phyloP scores from a whole-genome alignment of 2,329 filamentous ascomycete genomes.

The Arthrocladium fulminans region DNA sequence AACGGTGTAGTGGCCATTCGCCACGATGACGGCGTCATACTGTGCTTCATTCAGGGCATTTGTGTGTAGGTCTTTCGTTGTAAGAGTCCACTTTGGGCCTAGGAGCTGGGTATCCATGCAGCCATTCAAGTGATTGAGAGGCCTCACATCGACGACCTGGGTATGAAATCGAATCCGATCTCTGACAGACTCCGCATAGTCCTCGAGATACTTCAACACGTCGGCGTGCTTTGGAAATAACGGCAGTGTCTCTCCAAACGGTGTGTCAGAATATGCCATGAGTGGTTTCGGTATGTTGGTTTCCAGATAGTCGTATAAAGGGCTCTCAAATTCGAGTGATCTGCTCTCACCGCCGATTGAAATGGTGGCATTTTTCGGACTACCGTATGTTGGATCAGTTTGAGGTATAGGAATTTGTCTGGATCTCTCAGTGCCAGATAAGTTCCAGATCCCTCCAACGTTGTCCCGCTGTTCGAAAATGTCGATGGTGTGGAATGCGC shows the following conservation, averaged over 20 bases:
- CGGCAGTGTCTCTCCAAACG: slow-evolving; percentile 55
- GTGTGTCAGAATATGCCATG: slow-evolving; percentile 69
- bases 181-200: slow-evolving; percentile 61
- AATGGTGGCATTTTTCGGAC: slow-evolving; percentile 37
- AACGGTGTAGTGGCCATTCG: slow-evolving; percentile 65
- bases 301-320: slow-evolving; percentile 72
- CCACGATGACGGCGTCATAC: slow-evolving; percentile 69
- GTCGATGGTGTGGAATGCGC: slow-evolving; percentile 58
- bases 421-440: slow-evolving; percentile 34
- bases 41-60: slow-evolving; percentile 33
- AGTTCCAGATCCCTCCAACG: slow-evolving; percentile 81
- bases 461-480: slow-evolving; percentile 73
- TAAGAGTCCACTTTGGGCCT: slow-evolving; percentile 8
- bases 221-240: slow-evolving; percentile 65
- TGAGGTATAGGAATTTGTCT: slow-evolving; percentile 58
- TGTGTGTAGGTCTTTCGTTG: slow-evolving; percentile 39
- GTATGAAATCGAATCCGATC: slow-evolving; percentile 61
- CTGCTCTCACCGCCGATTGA: slow-evolving; percentile 30
- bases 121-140: slow-evolving; percentile 15
- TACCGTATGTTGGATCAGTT: slow-evolving; percentile 50
- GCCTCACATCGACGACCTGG: slow-evolving; percentile 55
- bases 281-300: slow-evolving; percentile 76
- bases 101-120: background rate
- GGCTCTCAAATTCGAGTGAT: slow-evolving; percentile 62
- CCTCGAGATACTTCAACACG: slow-evolving; percentile 64